Evolutionary conservation across 441 rosid genomes (phyloP), one percentile per base, ranked within the genome.

Genomic region (Populus trichocarpa): DNA sequence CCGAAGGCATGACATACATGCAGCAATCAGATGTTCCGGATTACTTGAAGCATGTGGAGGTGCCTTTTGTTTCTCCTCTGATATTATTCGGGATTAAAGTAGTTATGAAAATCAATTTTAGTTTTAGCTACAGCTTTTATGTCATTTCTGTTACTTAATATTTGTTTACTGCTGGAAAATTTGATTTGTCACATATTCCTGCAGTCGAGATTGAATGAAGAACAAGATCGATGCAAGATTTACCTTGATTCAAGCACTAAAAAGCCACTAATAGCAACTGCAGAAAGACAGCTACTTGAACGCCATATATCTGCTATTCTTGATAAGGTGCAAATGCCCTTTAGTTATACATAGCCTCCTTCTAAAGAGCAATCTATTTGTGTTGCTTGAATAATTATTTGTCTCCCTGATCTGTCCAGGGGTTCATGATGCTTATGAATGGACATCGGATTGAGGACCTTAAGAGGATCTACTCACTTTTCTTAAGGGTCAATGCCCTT

Each of bases 21-120:
- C 99, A 96, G 85, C 99, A 93, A 83, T 88, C 90, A 18, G 98
- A 96, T 81, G 94, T 93, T 83, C 96, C 98, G n/a, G 99, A 96
- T 85, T 96, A 94, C 87, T 80, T 94, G 86, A 96, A 92, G 89
- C 99, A 96, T 75, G 98, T 96, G 71, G 98, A 96, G 98, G 98
- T 96, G 83, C 77, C 46, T 72, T 73, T 61, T 61, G 16, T 80
- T 78, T 81, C 66, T 33, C 26, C 32, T 75, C 76, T 26, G 74
- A 70, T 71, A 11, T 38, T 71, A 14, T n/a, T 6, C 0, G 13
- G 13, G 28, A 36, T 53, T 77, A 64, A 71, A 23, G 70, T 38
- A 1, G 57, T 6, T 77, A n/a, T n/a, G 38, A 46, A 33, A 26
- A 36, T 64, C 53, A 14, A 8, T 23, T 63, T 11, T 78, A 10